Conservation (phyloP, 352 stramenopile species). For the Phytophthora hybrid region DNA sequence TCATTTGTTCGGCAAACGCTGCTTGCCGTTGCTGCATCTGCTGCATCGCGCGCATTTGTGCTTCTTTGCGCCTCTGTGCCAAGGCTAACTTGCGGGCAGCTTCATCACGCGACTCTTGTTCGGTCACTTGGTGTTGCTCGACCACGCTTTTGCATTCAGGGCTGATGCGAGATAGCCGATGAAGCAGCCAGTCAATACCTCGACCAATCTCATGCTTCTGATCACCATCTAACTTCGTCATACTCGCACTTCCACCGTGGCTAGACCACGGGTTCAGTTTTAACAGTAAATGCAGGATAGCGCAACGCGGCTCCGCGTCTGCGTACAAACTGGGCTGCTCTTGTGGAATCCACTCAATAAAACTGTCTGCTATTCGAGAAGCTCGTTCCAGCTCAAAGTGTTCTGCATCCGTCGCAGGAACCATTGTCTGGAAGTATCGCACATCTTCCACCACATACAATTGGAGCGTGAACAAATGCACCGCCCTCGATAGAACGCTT, state of each 20-base stretch:
- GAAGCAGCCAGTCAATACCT: conserved; percentile 82
- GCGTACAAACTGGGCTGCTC: conserved; percentile 49
- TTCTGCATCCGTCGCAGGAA: conserved; percentile 50
- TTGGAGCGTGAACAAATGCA: conserved; percentile 86
- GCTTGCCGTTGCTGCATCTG: conserved; percentile 87
- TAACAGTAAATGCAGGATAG: conserved; percentile 67
- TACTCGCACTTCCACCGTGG: conserved; percentile 56
- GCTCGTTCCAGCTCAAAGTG: conserved; percentile 56
- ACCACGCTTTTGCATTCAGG: conserved; percentile 53
- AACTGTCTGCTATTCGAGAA: conserved; percentile 54
- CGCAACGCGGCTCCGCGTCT: conserved; percentile 41
- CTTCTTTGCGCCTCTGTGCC: conserved; percentile 68
- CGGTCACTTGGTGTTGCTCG: conserved; percentile 65
- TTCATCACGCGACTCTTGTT: conserved; percentile 72
- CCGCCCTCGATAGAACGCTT: conserved; percentile 69
- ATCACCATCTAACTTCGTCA: conserved; percentile 77
- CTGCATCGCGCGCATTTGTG: conserved; percentile 77
- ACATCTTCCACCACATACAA: conserved; percentile 86
- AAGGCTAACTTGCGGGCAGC: conserved; percentile 72
- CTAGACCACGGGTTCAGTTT: conserved; percentile 80
- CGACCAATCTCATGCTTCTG: conserved; percentile 87
- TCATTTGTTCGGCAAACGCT: conserved; percentile 84
- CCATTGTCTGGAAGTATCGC: conserved; percentile 66
- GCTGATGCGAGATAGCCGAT: conserved; percentile 65
- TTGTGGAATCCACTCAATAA: conserved; percentile 65